These are phyloP conservation scores for Agaricus subrufescens DNA, from an alignment of 768 basidiomycete genomes.

Conservation along the genomic window DNA sequence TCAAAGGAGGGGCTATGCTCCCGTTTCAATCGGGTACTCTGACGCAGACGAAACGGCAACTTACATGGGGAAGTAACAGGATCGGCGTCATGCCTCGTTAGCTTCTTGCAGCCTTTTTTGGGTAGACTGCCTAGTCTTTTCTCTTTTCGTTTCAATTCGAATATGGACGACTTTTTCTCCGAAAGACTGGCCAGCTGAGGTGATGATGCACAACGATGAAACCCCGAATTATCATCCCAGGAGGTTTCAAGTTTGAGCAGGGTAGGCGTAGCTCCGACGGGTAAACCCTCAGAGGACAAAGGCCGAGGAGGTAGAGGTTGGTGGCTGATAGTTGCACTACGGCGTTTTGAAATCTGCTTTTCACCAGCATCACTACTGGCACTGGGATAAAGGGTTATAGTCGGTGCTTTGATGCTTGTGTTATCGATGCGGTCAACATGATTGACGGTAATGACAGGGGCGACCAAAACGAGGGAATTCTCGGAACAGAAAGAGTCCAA, in stretches of 20 bases:
- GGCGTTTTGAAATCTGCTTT: background rate
- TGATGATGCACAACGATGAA: conserved; percentile 21
- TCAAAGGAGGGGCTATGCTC: conserved; percentile 8
- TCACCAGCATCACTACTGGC: background rate
- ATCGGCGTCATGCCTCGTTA: background rate
- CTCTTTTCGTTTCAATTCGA: background rate
- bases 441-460: conserved; percentile 10
- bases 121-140: background rate
- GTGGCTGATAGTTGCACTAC: conserved; percentile 1
- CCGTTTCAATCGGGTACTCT: background rate
- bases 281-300: conserved; percentile 9
- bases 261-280: conserved; percentile 15
- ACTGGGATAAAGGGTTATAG: conserved; percentile 1
- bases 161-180: background rate
- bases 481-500: conserved; percentile 2
- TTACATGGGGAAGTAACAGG: background rate
- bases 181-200: conserved; percentile 20
- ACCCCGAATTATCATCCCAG: conserved; percentile 20
- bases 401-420: conserved; percentile 1
- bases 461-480: background rate
- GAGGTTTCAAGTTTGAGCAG: conserved; percentile 22
- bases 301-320: conserved; percentile 10
- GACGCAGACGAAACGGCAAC: background rate
- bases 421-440: conserved; percentile 7
- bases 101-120: background rate